Evolutionary conservation across 2,329 filamentous ascomycete genomes (phyloP).

Genomic region (Lachnellula subtilissima): DNA sequence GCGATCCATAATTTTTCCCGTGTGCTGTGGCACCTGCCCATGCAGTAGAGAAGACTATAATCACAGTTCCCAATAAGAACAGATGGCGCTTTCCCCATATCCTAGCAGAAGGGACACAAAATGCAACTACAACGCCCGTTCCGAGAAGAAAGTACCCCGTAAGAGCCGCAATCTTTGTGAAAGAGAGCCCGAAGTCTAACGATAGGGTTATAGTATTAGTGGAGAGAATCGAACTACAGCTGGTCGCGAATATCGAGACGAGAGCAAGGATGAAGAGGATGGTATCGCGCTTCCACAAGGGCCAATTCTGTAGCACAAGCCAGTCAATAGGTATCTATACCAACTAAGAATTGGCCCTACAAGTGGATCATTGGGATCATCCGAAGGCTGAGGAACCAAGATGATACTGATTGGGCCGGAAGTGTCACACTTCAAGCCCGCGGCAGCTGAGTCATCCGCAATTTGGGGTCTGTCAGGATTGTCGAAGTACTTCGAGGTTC

Average conservation of each 20-base stretch:
- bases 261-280: constrained; percentile 76
- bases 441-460: constrained; percentile 32
- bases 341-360: constrained; percentile 36
- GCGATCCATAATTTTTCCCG: constrained; percentile 58
- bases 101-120: constrained; percentile 82
- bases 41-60: constrained; percentile 67
- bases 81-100: constrained; percentile 92
- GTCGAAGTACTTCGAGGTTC: constrained; percentile 62
- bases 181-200: constrained; percentile 57
- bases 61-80: constrained; percentile 70
- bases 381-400: constrained; percentile 83
- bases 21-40: constrained; percentile 62
- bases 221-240: constrained; percentile 79
- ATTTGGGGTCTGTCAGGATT: constrained; percentile 47
- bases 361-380: constrained; percentile 86
- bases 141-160: constrained; percentile 87
- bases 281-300: constrained; percentile 76
- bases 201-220: constrained; percentile 79
- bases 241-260: constrained; percentile 76
- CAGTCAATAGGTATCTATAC: constrained; percentile 6
- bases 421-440: constrained; percentile 66
- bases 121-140: constrained; percentile 72
- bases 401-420: constrained; percentile 66
- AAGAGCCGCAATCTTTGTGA: constrained; percentile 74
- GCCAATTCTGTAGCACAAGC: constrained; percentile 61